Base-by-base conservation (phyloP, 805 yeast species). In the Ogataea philodendri region DNA sequence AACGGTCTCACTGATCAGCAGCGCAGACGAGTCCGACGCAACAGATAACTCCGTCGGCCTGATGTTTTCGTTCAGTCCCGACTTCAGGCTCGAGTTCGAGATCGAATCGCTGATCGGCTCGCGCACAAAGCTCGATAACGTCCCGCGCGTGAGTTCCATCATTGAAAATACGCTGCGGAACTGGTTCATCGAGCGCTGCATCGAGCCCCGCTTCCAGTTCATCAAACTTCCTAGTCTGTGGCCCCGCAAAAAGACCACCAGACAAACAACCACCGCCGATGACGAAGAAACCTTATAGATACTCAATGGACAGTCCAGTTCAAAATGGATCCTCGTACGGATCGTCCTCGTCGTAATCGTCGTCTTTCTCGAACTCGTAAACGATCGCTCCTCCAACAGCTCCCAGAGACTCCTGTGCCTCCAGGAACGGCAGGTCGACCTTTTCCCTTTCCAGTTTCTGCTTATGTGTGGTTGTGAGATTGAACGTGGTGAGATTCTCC, bases 281-380 rank as follows among this genome's bases (percentile, higher is more conserved):
- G 52, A 44, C 5, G 54, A 50, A n/a, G 50, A 48, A 4, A 31
- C 24, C 15, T 7, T 30, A 26, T 26, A 35, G 32, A 37, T n/a
- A n/a, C n/a, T n/a, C n/a, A n/a, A n/a, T n/a, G n/a, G n/a, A n/a
- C n/a, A n/a, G n/a, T n/a, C n/a, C n/a, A n/a, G n/a, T 22, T 59
- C 60, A 88, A 54, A 87, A 88, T 5, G 97, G 97, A 55, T 90
- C 97, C 57, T 90, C 98, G 54, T 81, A 90, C 0, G 97, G 97
- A 60, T 90, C 98, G 51, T 93, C 97, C 58, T 90, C 98, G 54
- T 90, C 98, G 55, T 89, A 90, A 59, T 90, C 98, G 57, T 90
- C 98, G 59, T 90, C 97, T 55, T 89, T 86, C 52, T 93, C 97
- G 56, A 80, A 93, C 55, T 93, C 93, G 55, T 90, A 90, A 4